Conservation (phyloP, 352 stramenopile species). For the Plasmopara viticola region DNA sequence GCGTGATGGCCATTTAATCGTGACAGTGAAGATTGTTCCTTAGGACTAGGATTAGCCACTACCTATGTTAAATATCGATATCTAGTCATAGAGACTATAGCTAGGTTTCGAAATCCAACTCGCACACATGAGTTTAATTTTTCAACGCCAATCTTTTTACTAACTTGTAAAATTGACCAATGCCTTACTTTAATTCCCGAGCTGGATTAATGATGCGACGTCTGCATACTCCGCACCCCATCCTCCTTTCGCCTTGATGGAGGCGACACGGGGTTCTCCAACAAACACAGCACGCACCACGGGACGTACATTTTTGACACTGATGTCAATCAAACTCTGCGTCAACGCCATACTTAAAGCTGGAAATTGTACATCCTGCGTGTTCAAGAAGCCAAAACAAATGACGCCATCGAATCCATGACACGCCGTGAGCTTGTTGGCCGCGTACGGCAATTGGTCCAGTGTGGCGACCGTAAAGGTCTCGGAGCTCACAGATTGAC, state of each 20-base stretch:
- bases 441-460: conserved; percentile 78
- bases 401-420: conserved; percentile 76
- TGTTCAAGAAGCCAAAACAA: conserved; percentile 74
- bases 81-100: too few species aligned
- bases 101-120: too few species aligned
- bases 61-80: too few species aligned
- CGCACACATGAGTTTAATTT: too few species aligned
- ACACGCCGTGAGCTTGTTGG: conserved; percentile 73
- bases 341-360: conserved; percentile 51
- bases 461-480: conserved; percentile 69
- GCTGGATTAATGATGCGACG: conserved; percentile 43
- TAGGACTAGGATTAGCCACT: too few species aligned
- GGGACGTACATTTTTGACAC: conserved; percentile 69
- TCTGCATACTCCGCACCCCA: conserved; percentile 66
- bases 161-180: too few species aligned
- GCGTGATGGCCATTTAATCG: too few species aligned
- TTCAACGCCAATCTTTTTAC: too few species aligned
- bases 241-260: conserved; percentile 70
- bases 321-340: conserved; percentile 81
- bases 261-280: conserved; percentile 65
- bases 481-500: conserved; percentile 32
- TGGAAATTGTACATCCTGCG: conserved; percentile 51
- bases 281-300: conserved; percentile 75
- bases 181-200: conserved; percentile 21
- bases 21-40: too few species aligned